Conservation (phyloP, 805 yeast genomes). For the Starmerella scarabaei region DNA sequence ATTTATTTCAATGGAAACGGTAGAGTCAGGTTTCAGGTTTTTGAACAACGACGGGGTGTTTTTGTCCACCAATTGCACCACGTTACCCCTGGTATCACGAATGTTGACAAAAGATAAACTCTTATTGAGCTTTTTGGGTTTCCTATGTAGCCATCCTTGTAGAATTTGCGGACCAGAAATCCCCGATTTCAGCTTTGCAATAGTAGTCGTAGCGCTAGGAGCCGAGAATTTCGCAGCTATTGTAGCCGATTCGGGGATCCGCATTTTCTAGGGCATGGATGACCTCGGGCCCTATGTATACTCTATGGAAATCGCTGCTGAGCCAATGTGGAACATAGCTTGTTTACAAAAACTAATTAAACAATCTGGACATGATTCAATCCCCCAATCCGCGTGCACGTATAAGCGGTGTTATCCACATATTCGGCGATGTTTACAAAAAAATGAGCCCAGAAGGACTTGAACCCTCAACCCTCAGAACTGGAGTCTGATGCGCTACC, state of each 20-base stretch:
- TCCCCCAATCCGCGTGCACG: too few species aligned
- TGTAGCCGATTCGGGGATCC: too few species aligned
- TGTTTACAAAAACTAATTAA: too few species aligned
- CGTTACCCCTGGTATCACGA: slow-evolving; percentile 59
- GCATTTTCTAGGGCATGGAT: too few species aligned
- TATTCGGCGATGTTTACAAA: too few species aligned
- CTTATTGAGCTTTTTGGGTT: slow-evolving; percentile 58
- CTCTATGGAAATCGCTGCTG: too few species aligned
- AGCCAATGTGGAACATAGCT: too few species aligned
- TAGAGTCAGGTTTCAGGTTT: slow-evolving; percentile 55
- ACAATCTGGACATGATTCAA: too few species aligned
- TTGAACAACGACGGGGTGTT: slow-evolving; percentile 33
- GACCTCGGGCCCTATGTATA: too few species aligned
- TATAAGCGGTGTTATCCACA: too few species aligned
- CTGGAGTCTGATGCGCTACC: slow-evolving; percentile 20
- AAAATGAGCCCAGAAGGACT: slow-evolving; percentile 16
- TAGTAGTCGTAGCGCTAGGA: slow-evolving; percentile 10
- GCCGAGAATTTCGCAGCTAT: slow-evolving; percentile 12
- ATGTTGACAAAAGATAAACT: slow-evolving; percentile 56
- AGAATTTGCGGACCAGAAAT: slow-evolving; percentile 35
- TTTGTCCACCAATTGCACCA: slow-evolving; percentile 43
- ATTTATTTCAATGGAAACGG: slow-evolving; percentile 45
- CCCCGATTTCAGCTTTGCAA: not conserved
- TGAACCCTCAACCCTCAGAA: slow-evolving; percentile 20
- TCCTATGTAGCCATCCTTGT: slow-evolving; percentile 74